Conservation (phyloP, 2,329 filamentous ascomycete species). For the Shiraia sp. region DNA sequence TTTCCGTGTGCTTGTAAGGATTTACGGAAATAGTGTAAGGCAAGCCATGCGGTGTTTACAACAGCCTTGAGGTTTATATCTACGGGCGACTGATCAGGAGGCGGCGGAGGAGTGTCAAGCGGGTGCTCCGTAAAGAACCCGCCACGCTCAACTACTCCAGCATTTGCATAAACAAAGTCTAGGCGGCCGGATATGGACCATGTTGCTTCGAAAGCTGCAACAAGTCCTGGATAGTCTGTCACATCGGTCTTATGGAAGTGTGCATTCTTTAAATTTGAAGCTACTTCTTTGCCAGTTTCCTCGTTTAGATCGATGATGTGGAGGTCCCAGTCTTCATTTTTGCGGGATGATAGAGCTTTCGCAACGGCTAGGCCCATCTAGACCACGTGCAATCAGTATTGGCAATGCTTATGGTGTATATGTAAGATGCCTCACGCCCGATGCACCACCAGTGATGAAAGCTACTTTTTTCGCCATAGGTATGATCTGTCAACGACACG, state of each 20-base stretch:
- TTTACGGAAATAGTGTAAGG: conserved; percentile 48
- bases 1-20: conserved; percentile 16
- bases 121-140: conserved; percentile 47
- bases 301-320: conserved; percentile 49
- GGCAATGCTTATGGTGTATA: too few relatives aligned
- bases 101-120: conserved; percentile 31
- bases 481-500: background rate
- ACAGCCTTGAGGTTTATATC: conserved; percentile 45
- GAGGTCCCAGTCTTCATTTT: conserved; percentile 42
- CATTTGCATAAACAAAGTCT: conserved; percentile 57
- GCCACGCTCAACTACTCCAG: conserved; percentile 49
- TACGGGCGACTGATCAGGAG: conserved; percentile 42
- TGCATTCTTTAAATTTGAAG: conserved; percentile 28
- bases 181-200: conserved; percentile 43
- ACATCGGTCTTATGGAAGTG: conserved; percentile 48
- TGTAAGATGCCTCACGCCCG: conserved; percentile 37
- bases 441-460: conserved; percentile 77
- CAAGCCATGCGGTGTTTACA: conserved; percentile 46
- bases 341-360: conserved; percentile 40
- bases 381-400: too few relatives aligned
- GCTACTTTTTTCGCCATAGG: conserved; percentile 49
- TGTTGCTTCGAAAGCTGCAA: conserved; percentile 43
- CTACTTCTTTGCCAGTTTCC: conserved; percentile 37
- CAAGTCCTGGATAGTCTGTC: conserved; percentile 40
- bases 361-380: conserved; percentile 49